These are phyloP conservation scores for Orbilia ellipsospora DNA, from an alignment of 2,329 filamentous ascomycete species.

Conservation along the genomic window DNA sequence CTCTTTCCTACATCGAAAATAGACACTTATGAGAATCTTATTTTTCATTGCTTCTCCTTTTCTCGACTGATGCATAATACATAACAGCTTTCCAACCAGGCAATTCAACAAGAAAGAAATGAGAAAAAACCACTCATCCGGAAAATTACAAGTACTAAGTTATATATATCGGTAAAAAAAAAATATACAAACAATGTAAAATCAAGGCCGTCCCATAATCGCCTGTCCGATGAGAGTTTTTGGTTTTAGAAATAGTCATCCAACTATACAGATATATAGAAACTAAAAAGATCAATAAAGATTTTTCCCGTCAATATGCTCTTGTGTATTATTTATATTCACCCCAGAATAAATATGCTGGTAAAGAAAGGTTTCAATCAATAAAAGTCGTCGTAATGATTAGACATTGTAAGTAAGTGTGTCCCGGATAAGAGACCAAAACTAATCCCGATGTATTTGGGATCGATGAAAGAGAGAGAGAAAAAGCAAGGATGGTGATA, in stretches of 20 bases:
- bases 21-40: no score
- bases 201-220: neutral
- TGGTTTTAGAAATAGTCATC: neutral
- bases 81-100: no score
- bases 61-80: no score
- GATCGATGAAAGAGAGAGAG: conserved; percentile 5
- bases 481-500: conserved; percentile 31
- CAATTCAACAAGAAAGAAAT: no score
- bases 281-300: neutral
- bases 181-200: neutral
- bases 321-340: conserved; percentile 22
- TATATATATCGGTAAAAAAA: neutral
- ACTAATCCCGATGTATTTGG: neutral
- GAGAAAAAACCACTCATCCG: no score
- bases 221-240: neutral
- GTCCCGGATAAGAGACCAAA: neutral
- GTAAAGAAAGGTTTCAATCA: conserved; percentile 11
- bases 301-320: conserved; percentile 26
- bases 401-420: neutral
- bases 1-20: no score
- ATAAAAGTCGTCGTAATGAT: conserved; percentile 26
- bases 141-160: neutral
- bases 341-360: conserved; percentile 21
- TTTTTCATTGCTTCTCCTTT: no score
- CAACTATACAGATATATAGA: no score